Evolutionary conservation across 129 eudicot genomes (phyloP), one percentile per base, ranked within the genome.

Genomic region (Helichrysum umbraculigerum): DNA sequence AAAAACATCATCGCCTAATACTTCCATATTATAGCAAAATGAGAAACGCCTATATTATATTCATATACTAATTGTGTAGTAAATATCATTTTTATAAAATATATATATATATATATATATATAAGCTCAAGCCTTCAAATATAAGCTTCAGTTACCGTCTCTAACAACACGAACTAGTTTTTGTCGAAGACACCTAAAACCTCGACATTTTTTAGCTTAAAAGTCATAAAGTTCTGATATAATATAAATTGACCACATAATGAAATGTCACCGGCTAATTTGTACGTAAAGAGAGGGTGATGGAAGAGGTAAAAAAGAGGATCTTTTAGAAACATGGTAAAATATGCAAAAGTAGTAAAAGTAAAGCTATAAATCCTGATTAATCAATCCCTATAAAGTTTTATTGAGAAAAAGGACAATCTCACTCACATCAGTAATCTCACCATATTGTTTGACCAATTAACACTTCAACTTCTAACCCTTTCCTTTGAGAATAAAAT

Each of bases 1-100:
- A 59, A 77, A 77, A 78, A 76, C 68, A 83, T 86, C 79, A 85
- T 81, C 15, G 60, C 74, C 83, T 79, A 72, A 57, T 32, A 32
- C 0, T n/a, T n/a, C n/a, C 61, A 61, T 35, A 47, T 42, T 33
- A 61, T 12, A 33, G 16, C 42, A 47, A 50, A 71, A 70, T 42
- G 22, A 70, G 29, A 42, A 32, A 63, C 20, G 37, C 15, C 7
- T 21, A n/a, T 15, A 44, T 11, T 20, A 50, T 71, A 29, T 1
- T n/a, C n/a, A n/a, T n/a, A n/a, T 25, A 25, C 28, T 25, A 25
- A 25, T 25, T 25, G 28, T 25, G 28, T 25, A 25, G 28, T 25
- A 25, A 25, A 25, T 25, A 25, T 25, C 28, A 25, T 25, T 25
- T 25, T 25, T 25, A 25, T 25, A 25, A 25, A 25, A 25, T n/a